Evolutionary conservation across 164 flowering plant genomes (phyloP).

Genomic region (Vitis cinerea): DNA sequence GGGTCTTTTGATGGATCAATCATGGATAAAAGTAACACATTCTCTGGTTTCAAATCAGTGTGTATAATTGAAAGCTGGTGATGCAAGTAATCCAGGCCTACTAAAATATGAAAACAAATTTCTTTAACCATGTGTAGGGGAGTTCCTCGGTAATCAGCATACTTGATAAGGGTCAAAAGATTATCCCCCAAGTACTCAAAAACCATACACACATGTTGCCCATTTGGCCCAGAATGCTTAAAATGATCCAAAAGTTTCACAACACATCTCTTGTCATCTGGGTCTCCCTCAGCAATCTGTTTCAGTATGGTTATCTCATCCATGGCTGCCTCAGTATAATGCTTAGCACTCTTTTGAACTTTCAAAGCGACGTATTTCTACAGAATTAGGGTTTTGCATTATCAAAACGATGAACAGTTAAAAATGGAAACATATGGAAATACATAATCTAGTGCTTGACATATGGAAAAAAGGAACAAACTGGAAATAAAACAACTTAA

Average conservation of each 20-base stretch:
- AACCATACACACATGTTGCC: constrained; percentile 92
- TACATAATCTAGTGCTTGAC: too few species aligned
- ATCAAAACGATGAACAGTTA: constrained; percentile 5
- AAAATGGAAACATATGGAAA: not conserved
- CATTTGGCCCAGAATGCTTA: constrained; percentile 93
- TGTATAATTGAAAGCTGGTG: constrained; percentile 77
- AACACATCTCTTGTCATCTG: constrained; percentile 71
- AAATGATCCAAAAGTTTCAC: constrained; percentile 90
- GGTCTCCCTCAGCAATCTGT: constrained; percentile 84
- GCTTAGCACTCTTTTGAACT: constrained; percentile 39
- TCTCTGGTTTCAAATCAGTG: constrained; percentile 94
- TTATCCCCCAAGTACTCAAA: constrained; percentile 93
- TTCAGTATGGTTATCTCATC: constrained; percentile 55
- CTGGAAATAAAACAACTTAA: too few species aligned
- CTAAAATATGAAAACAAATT: constrained; percentile 64
- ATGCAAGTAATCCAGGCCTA: constrained; percentile 86
- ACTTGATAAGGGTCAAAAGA: constrained; percentile 82
- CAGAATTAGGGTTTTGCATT: constrained; percentile 19
- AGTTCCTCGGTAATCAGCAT: constrained; percentile 69
- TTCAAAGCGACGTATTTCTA: constrained; percentile 38
- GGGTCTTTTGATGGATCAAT: constrained; percentile 78
- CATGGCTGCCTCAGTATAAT: constrained; percentile 40
- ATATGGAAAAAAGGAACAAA: too few species aligned
- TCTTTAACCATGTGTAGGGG: constrained; percentile 72
- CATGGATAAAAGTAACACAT: constrained; percentile 65